A percentile compares a stretch with the other conserved stretches of the same genome.
Conservation (phyloP, 2,329 filamentous ascomycete genomes). For the Ustulina deusta region DNA sequence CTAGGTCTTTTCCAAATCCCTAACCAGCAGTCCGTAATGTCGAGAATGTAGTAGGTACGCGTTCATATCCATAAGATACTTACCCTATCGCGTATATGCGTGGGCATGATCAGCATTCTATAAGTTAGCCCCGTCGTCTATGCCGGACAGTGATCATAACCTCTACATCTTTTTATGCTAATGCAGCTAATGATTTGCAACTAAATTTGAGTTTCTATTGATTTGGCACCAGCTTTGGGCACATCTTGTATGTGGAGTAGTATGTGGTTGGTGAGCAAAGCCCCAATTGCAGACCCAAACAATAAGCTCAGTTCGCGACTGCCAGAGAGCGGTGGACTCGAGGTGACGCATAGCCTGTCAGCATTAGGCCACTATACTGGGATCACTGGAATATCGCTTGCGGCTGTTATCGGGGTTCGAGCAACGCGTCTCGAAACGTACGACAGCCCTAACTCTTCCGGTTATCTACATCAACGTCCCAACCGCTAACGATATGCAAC, state of each 20-base stretch:
- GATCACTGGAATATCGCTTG: background rate
- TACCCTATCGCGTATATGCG: background rate
- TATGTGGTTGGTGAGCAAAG: background rate
- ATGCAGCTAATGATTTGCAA: constrained; percentile 7
- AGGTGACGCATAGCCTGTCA: background rate
- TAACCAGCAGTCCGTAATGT: background rate
- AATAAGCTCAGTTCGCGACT: background rate
- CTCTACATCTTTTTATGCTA: background rate
- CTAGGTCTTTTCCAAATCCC: background rate
- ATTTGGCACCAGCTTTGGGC: background rate
- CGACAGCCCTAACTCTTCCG: background rate
- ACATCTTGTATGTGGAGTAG: background rate
- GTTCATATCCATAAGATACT: background rate
- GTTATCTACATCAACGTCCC: background rate
- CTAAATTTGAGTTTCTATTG: constrained; percentile 15
- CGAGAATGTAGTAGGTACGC: background rate
- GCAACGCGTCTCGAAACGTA: background rate
- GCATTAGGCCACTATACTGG: background rate
- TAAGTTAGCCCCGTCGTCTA: background rate
- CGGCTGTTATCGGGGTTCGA: background rate
- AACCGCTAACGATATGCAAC: background rate
- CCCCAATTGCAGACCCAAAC: background rate
- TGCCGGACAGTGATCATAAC: background rate
- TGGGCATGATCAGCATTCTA: background rate
- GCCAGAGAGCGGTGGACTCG: background rate